Evolutionary conservation across 2,329 filamentous ascomycete species (phyloP), one percentile per base, ranked within the genome.

Genomic region (Graphium sp.): DNA sequence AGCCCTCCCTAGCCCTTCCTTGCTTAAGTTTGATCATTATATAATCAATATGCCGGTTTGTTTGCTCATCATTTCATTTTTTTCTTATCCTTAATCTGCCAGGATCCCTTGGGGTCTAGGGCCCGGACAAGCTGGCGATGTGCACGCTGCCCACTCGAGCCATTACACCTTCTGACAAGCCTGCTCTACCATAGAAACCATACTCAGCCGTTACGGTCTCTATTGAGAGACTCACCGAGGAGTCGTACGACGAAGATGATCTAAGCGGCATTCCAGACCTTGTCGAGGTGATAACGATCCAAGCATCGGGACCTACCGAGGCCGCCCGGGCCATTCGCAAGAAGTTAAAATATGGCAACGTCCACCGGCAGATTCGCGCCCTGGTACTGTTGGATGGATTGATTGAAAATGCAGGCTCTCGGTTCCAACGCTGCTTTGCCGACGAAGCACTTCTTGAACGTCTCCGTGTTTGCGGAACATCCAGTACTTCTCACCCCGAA

Each of bases 271-370:
- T 98, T 38, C 81, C 87, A 22, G 85, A 95, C 43, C 71, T 98
- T 15, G 81, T 95, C 37, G 89, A 98, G 52, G 83, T 89, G 32
- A 81, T 98, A 47, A 78, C 80, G 39, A 72, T 98, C 34, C 89
- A 98, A 53, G 65, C 68, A 16, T 79, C 80, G 6, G 89, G 89
- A 0, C 83, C 89, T 2, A 68, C 72, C 9, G 89, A 98, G 58
- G 85, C 85, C 34, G 83, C 87, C 30, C 73, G 89, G 45, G 85
- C 89, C 26, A 69, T 98, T 41, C 74, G 89, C 35, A 98, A 98
- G 68, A 95, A 95, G 60, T 70, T 98, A 65, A 98, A 98, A 58
- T 95, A 98, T 53, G 89, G 89, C 41, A 92, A 74, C 44, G 65
- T 81, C n/a, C 87, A 95, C 51, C 77, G 84, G 28, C 89, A 98